Percentiles rank a stretch among this genome's conserved stretches.
These are phyloP conservation scores for Theileria equi DNA, from an alignment of 169 alveolate species.

Conservation along the genomic window DNA sequence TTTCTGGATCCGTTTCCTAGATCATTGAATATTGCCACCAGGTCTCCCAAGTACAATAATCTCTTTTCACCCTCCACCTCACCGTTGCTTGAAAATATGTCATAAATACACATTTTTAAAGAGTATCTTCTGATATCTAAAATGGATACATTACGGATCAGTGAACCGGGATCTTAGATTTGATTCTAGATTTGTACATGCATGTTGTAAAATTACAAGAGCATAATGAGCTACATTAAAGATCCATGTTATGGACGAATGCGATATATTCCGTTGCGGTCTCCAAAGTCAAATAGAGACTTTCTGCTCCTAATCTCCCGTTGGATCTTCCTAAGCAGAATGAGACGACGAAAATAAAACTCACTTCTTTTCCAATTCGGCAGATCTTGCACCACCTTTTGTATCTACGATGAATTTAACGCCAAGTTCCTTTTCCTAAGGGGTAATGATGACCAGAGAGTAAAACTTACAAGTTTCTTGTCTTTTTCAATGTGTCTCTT, in stretches of 20 bases:
- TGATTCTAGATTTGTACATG: neutral
- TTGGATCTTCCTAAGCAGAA: conserved; percentile 16
- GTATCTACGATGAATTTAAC: conserved; percentile 45
- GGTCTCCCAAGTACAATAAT: neutral
- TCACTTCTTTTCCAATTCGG: conserved; percentile 53
- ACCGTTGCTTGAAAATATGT: no score
- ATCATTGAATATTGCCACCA: neutral
- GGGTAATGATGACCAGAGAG: neutral
- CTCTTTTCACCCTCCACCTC: neutral
- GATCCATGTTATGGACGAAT: neutral
- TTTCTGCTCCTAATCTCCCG: conserved; percentile 26
- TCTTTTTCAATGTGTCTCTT: conserved; percentile 62
- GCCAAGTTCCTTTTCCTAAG: conserved; percentile 60
- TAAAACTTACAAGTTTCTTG: conserved; percentile 52
- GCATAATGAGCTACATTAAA: neutral
- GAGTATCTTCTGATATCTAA: no score
- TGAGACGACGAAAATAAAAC: neutral
- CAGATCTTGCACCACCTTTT: conserved; percentile 53
- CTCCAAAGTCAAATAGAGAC: conserved; percentile 31
- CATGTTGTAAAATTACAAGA: neutral
- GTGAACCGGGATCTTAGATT: no score
- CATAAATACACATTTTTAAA: no score
- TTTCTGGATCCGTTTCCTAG: neutral
- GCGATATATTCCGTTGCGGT: conserved; percentile 15
- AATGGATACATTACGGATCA: no score